Evolutionary conservation across 2,329 filamentous ascomycete genomes (phyloP), one percentile per base, ranked within the genome.

Genomic region (Teratosphaeria epicoccoides): DNA sequence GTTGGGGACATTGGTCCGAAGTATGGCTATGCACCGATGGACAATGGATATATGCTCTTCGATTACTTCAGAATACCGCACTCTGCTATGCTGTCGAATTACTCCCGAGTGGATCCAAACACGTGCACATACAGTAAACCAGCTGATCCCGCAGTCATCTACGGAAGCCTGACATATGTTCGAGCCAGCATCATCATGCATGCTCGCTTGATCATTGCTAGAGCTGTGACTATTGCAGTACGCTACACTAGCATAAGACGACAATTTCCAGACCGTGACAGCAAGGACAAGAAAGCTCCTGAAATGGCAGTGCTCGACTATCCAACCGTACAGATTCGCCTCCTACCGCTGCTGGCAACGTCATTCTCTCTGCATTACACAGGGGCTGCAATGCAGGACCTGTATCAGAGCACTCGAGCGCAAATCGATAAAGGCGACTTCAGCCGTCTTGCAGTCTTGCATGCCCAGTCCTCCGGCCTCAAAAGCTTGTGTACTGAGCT

Each of bases 1-100:
- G 72, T 78, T 14, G 75, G 75, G n/a, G 75, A 78, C 54, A 77
- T 78, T 56, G 76, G 76, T 2, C 73, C 75, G n/a, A 78, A 78
- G 52, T 77, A 78, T 58, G 76, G 75, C 7, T 78, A 78, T 55
- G 70, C 73, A 22, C 70, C 69, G 3, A 64, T 55, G 53, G 54
- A 53, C 51, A 53, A 53, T 26, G 75, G 72, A 0, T 78, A 78
- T 60, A 74, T 77, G 72, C 68, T 78, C 4, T 77, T 78, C 62
- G 63, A 77, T 52, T 65, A 74, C 43, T 68, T 70, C 56, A 65
- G 70, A 25, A 64, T 77, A 4, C 72, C 74, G 11, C 72, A 75
- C 61, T 71, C 69, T 33, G 74, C 74, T 12, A 71, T 78, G 66
- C 63, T 78, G 7, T 72, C 71, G 7, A 68, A 72, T 25, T 78